These are phyloP conservation scores for Chytridium lagenaria DNA, from an alignment of 371 early-diverging fungal genomes.

Conservation along the genomic window DNA sequence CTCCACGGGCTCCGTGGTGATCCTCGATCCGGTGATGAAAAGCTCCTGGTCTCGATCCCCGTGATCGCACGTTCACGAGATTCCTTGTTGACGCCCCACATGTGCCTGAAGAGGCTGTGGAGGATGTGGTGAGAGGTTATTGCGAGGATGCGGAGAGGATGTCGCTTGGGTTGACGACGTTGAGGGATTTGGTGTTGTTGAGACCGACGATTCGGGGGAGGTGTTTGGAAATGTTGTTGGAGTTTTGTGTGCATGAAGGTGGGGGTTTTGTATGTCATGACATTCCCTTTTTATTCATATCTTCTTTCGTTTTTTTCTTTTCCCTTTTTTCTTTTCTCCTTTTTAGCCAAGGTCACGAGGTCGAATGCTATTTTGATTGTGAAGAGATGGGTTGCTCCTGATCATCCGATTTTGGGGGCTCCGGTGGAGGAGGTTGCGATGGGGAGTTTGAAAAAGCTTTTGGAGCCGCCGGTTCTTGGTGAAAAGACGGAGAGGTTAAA, in stretches of 20 bases:
- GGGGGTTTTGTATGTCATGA: too few relatives aligned
- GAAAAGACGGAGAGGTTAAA: slow-evolving; percentile 1
- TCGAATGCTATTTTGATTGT: slow-evolving; percentile 64
- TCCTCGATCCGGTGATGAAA: slow-evolving; percentile 20
- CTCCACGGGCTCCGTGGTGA: slow-evolving; percentile 35
- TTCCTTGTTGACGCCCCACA: slow-evolving; percentile 61
- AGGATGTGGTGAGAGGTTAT: slow-evolving; percentile 40
- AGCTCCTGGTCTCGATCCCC: slow-evolving; percentile 39
- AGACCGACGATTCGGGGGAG: slow-evolving; percentile 48
- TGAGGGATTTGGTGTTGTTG: slow-evolving; percentile 51
- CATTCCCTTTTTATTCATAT: too few relatives aligned
- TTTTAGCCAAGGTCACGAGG: slow-evolving; percentile 37
- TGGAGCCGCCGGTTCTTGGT: slow-evolving; percentile 33
- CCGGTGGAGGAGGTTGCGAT: slow-evolving; percentile 62
- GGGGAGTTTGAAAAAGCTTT: slow-evolving; percentile 50
- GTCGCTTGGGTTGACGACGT: slow-evolving; percentile 53
- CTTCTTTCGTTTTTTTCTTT: neutral
- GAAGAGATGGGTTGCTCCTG: slow-evolving; percentile 65
- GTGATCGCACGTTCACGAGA: slow-evolving; percentile 56
- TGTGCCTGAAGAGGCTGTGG: slow-evolving; percentile 42
- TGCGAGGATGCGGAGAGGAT: slow-evolving; percentile 57
- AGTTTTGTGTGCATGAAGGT: slow-evolving; percentile 41
- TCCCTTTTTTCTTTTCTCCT: neutral
- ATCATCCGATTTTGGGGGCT: slow-evolving; percentile 56
- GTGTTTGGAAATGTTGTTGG: slow-evolving; percentile 44